Percentiles rank a stretch among this genome's conserved stretches.
phyloP scores from a whole-genome alignment of 164 flowering plant genomes.

The Dillenia turbinata region DNA sequence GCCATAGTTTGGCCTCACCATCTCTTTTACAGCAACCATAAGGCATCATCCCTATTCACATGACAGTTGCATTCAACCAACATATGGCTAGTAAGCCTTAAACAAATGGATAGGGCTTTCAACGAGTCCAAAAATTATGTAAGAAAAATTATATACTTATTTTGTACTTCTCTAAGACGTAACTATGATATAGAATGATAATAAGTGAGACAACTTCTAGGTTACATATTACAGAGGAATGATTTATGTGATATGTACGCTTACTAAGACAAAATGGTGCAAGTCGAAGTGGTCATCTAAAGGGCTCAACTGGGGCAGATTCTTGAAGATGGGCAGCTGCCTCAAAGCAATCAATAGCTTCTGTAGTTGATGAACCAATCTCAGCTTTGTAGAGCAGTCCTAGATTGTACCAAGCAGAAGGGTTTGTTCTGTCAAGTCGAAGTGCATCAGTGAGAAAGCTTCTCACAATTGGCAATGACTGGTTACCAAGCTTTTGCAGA shows the following conservation, averaged over 20 bases:
- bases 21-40: too few relatives aligned
- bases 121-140: too few relatives aligned
- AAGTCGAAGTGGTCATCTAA: constrained; percentile 38
- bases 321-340: constrained; percentile 83
- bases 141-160: too few relatives aligned
- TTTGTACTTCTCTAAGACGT: too few relatives aligned
- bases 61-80: too few relatives aligned
- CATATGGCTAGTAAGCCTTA: too few relatives aligned
- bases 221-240: too few relatives aligned
- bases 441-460: constrained; percentile 72
- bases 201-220: too few relatives aligned
- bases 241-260: background rate
- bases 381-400: constrained; percentile 65
- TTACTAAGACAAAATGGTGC: background rate
- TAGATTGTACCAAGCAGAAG: constrained; percentile 79
- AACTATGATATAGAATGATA: too few relatives aligned
- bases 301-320: constrained; percentile 81
- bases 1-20: too few relatives aligned
- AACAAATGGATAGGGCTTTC: too few relatives aligned
- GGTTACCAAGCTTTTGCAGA: constrained; percentile 43
- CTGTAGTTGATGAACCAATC: constrained; percentile 36
- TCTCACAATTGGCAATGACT: constrained; percentile 46
- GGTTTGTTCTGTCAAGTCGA: constrained; percentile 66
- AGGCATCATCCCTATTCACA: too few relatives aligned
- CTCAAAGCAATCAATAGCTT: constrained; percentile 79